phyloP scores from a whole-genome alignment of 805 yeast genomes.

The Cyberlindnera euphorbiae region DNA sequence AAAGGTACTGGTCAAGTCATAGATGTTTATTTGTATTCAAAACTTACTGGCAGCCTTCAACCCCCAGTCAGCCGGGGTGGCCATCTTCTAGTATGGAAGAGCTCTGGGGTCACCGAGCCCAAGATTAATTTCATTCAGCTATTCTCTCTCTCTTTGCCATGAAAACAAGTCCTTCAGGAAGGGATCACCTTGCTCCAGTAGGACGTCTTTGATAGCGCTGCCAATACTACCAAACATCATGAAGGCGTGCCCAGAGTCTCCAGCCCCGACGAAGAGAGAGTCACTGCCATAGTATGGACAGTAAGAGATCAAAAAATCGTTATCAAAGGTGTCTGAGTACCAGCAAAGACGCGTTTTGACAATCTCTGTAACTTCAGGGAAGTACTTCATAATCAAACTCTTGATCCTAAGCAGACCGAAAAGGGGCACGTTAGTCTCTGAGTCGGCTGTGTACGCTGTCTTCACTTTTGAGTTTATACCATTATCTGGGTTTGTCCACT shows the following conservation, averaged over 20 bases:
- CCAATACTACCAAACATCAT: conserved; percentile 35
- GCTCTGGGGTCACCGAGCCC: conserved; percentile 27
- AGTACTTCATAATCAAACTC: conserved; percentile 21
- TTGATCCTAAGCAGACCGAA: conserved; percentile 26
- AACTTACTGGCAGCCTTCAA: not conserved
- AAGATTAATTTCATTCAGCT: conserved; percentile 21
- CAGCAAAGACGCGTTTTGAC: conserved; percentile 28
- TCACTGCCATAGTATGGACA: conserved; percentile 27
- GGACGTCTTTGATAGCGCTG: conserved; percentile 19
- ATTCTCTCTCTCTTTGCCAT: conserved; percentile 26
- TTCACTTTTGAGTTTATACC: conserved; percentile 23
- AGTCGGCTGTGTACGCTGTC: conserved; percentile 24
- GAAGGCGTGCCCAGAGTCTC: conserved; percentile 38
- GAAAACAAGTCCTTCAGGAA: conserved; percentile 21
- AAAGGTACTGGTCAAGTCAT: too few relatives aligned
- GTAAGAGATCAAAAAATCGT: conserved; percentile 32
- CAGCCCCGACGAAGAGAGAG: conserved; percentile 32
- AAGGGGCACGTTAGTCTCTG: conserved; percentile 27
- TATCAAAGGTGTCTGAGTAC: conserved; percentile 33
- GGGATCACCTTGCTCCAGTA: conserved; percentile 14
- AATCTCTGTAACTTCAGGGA: conserved; percentile 26
- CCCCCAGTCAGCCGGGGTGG: conserved; percentile 24
- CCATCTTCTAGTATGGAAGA: conserved; percentile 21
- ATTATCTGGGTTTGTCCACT: conserved; percentile 27
- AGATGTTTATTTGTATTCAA: too few relatives aligned